Conservation (phyloP, 495 filamentous ascomycete species). For the Xylaria longipes region DNA sequence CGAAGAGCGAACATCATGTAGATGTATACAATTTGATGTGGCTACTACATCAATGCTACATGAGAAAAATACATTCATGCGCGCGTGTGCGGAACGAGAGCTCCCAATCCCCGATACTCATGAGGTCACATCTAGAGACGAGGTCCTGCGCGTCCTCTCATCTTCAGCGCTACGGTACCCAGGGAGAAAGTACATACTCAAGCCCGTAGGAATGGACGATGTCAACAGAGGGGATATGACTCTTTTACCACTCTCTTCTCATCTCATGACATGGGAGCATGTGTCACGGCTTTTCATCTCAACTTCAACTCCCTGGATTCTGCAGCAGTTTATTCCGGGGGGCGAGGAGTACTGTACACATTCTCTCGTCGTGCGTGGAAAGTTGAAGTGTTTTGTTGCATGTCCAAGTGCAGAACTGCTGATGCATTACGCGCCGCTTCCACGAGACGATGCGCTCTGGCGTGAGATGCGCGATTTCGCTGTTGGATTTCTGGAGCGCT, state of each 20-base stretch:
- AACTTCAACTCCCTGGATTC: slow-evolving; percentile 64
- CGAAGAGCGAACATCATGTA: slow-evolving; percentile 63
- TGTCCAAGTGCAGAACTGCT: slow-evolving; percentile 63
- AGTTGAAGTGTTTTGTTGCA: slow-evolving; percentile 67
- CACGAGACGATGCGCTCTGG: slow-evolving; percentile 57
- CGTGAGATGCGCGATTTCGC: slow-evolving; percentile 68
- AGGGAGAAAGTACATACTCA: slow-evolving; percentile 62
- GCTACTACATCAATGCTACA: slow-evolving; percentile 57
- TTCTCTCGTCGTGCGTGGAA: slow-evolving; percentile 64
- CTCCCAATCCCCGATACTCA: slow-evolving; percentile 66
- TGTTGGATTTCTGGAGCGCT: slow-evolving; percentile 55
- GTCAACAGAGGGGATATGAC: slow-evolving; percentile 53
- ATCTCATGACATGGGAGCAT: slow-evolving; percentile 59
- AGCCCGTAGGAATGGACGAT: slow-evolving; percentile 61
- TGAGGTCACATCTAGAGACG: slow-evolving; percentile 58
- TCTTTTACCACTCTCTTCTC: slow-evolving; percentile 60
- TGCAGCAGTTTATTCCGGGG: slow-evolving; percentile 71
- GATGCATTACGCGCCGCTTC: slow-evolving; percentile 68
- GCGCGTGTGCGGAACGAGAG: slow-evolving; percentile 55
- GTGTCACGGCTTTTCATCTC: slow-evolving; percentile 61
- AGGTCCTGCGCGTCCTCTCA: slow-evolving; percentile 62
- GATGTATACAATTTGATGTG: slow-evolving; percentile 59
- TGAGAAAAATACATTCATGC: slow-evolving; percentile 64
- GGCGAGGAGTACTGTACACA: slow-evolving; percentile 72
- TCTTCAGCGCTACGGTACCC: slow-evolving; percentile 34